A percentile compares a stretch with the other conserved stretches of the same genome.
phyloP scores from a whole-genome alignment of 176 grass and related monocot genomes.

The Hordeum vulgare region DNA sequence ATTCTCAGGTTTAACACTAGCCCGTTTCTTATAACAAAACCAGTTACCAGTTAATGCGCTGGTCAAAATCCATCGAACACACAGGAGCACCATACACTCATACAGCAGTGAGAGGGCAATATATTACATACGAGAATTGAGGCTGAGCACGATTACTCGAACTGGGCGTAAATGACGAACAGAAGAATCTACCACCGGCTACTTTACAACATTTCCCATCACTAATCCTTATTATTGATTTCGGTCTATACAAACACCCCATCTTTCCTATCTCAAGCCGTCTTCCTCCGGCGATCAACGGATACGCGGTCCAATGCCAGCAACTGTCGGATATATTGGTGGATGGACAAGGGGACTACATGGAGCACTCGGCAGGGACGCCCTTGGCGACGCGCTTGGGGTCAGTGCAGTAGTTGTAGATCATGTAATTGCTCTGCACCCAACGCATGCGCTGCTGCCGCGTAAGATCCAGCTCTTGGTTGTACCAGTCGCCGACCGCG shows the following conservation, averaged over 20 bases:
- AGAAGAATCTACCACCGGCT: constrained; percentile 8
- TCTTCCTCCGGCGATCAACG: not conserved
- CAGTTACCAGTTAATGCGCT: too few relatives aligned
- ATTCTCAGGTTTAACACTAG: too few relatives aligned
- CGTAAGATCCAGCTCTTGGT: not conserved
- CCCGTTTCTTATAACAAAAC: too few relatives aligned
- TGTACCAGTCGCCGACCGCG: not conserved
- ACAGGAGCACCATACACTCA: too few relatives aligned
- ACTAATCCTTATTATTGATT: not conserved
- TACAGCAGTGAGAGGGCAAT: not conserved
- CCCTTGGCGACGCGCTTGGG: not conserved
- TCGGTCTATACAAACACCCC: not conserved
- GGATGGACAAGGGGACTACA: not conserved
- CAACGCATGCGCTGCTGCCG: constrained; percentile 19
- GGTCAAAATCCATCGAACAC: too few relatives aligned
- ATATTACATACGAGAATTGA: constrained; percentile 13
- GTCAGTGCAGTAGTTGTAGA: not conserved
- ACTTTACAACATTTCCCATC: not conserved
- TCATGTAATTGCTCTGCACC: not conserved
- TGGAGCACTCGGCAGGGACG: not conserved
- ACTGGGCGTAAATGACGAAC: too few relatives aligned
- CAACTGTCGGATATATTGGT: too few relatives aligned
- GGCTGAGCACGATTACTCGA: too few relatives aligned
- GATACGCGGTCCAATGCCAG: constrained; percentile 29
- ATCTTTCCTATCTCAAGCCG: not conserved